Percentiles rank a stretch among this genome's conserved stretches.
These are phyloP conservation scores for Protea cynaroides DNA, from an alignment of 164 flowering plant genomes.

Conservation along the genomic window DNA sequence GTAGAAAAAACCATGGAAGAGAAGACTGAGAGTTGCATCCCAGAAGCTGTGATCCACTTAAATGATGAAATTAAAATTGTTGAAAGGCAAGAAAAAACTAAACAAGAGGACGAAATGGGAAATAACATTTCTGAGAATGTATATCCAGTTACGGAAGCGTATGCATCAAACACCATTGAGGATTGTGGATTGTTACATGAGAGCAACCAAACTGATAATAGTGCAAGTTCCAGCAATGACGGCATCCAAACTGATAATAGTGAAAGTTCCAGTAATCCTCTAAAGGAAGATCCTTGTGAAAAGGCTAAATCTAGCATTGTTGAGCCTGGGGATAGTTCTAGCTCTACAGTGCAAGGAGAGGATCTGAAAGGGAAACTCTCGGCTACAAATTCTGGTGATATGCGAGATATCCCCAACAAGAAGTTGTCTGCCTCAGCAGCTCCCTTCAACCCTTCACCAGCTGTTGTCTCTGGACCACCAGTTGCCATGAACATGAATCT, in stretches of 20 bases:
- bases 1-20: conserved; percentile 15
- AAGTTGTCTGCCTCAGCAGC: conserved; percentile 93
- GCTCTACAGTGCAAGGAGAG: conserved; percentile 27
- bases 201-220: neutral
- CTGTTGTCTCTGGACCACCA: conserved; percentile 45
- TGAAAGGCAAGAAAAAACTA: conserved; percentile 27
- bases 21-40: conserved; percentile 15
- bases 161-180: conserved; percentile 16
- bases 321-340: conserved; percentile 23
- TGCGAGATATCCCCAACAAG: conserved; percentile 49
- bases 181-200: conserved; percentile 23
- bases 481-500: conserved; percentile 53
- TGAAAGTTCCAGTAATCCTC: conserved; percentile 22
- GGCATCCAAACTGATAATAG: conserved; percentile 19
- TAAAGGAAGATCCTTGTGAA: conserved; percentile 15
- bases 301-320: conserved; percentile 19
- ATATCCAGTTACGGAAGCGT: conserved; percentile 14
- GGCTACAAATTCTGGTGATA: conserved; percentile 29
- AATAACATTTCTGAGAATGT: conserved; percentile 19
- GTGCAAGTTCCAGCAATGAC: conserved; percentile 9
- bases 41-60: conserved; percentile 17
- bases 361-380: conserved; percentile 38
- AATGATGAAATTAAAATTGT: conserved; percentile 21
- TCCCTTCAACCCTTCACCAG: conserved; percentile 80
- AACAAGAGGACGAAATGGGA: conserved; percentile 17